Percentiles rank a stretch among this genome's conserved stretches.
Conservation (phyloP, 768 basidiomycete species). For the Panaeolus papilionaceus region DNA sequence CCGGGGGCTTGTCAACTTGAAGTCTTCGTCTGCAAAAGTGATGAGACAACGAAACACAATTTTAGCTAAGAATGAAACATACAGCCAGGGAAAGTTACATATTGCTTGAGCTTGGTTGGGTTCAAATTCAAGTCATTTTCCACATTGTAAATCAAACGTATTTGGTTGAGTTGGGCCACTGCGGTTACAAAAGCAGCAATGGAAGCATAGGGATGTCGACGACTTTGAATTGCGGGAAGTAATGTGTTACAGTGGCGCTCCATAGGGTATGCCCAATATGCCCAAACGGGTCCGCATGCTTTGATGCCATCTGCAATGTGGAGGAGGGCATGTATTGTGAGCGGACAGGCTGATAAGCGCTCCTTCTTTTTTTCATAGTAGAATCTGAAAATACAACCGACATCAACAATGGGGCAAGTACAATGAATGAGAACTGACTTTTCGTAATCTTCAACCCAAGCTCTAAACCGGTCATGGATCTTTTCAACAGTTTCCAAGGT, state of each 20-base stretch:
- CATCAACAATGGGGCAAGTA: no score
- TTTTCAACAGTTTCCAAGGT: no score
- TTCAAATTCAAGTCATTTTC: slow-evolving; percentile 1
- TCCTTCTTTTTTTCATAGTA: no score
- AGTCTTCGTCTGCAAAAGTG: background rate
- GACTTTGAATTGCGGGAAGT: slow-evolving; percentile 32
- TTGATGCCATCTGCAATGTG: no score
- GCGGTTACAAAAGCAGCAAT: slow-evolving; percentile 14
- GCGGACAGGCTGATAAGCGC: no score
- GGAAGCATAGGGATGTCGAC: slow-evolving; percentile 30
- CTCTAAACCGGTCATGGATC: no score
- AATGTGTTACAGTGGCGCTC: slow-evolving; percentile 42
- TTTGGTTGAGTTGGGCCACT: background rate
- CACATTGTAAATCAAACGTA: slow-evolving; percentile 3
- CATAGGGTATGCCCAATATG: slow-evolving; percentile 46
- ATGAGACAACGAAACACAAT: background rate
- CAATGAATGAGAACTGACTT: no score
- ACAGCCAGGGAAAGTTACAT: background rate
- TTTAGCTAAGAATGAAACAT: background rate
- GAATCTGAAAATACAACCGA: no score
- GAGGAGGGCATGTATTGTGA: no score
- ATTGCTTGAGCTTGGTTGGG: background rate
- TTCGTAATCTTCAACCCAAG: no score
- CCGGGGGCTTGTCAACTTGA: background rate
- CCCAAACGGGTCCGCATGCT: slow-evolving; percentile 40